A percentile compares a stretch with the other conserved stretches of the same genome.
phyloP scores from a whole-genome alignment of 2,329 filamentous ascomycete genomes.

The Fusarium incarnatum region DNA sequence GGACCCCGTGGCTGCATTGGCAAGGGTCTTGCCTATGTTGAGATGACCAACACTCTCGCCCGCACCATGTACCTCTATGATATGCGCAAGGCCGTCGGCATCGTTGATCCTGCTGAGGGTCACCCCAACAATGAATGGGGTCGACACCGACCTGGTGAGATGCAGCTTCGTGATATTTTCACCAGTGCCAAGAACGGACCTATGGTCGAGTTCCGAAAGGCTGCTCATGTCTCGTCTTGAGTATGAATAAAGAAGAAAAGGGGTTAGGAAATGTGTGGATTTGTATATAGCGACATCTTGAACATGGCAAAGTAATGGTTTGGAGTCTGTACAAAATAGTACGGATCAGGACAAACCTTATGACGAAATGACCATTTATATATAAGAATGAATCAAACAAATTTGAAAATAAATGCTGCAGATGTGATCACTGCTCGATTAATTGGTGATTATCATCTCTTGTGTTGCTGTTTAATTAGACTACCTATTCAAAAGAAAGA shows the following conservation, averaged over 20 bases:
- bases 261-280: background rate
- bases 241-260: background rate
- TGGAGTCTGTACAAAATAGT: background rate
- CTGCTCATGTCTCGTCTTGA: constrained; percentile 32
- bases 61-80: constrained; percentile 72
- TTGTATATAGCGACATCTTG: background rate
- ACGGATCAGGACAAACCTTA: background rate
- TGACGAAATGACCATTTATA: background rate
- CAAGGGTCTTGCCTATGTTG: constrained; percentile 75
- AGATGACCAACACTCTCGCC: constrained; percentile 73
- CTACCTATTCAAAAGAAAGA: background rate
- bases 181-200: constrained; percentile 79
- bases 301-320: background rate
- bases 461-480: background rate
- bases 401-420: background rate
- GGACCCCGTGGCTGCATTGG: constrained; percentile 79
- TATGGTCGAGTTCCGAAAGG: constrained; percentile 69
- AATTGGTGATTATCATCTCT: background rate
- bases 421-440: background rate
- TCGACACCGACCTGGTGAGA: constrained; percentile 68
- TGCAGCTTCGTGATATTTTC: constrained; percentile 78
- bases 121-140: constrained; percentile 62
- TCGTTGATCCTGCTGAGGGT: constrained; percentile 66
- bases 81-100: constrained; percentile 62
- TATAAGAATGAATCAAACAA: background rate